Evolutionary conservation across 2,329 filamentous ascomycete species (phyloP), one percentile per base, ranked within the genome.

Genomic region (Coniochaeta prunicola): DNA sequence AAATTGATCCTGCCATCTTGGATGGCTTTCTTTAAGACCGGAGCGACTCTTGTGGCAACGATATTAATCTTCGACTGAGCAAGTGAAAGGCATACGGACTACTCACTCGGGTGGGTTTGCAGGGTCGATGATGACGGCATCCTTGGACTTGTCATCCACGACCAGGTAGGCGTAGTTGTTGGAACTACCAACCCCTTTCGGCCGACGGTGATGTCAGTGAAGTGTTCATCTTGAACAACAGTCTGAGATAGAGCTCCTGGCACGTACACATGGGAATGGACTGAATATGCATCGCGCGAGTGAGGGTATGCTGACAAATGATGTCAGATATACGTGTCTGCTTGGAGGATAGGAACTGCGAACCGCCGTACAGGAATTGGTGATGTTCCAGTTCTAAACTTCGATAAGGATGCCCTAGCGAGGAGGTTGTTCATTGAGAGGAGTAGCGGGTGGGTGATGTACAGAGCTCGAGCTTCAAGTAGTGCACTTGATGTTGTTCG

Each of bases 91-190:
- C 53, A 54, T 45, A 9, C 17, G 9, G 17, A 26, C 36, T 19
- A 68, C 85, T 66, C 75, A 92, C 90, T 93, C 90, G 12, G 85
- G 80, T 42, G 90, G 87, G 68, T 91, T 84, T 10, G 90, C 90
- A 53, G 90, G 90, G 71, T 94, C 90, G 65, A 94, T 86, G 65
- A 94, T 87, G 59, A 89, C 80, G 56, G 87, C 86, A 73, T 92
- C 89, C 71, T 89, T 87, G 65, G 88, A 88, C 71, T 88, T 88
- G 68, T 93, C 84, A 67, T 92, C 89, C 61, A 90, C 77, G 50
- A 94, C 85, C 34, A 94, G 81, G 71, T 94, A 94, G 68, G 90
- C 89, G 74, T 93, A 94, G 77, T 94, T 94, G 75, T 94, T 87
- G 69, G 85, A 82, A 68, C 74, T 86, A 57, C 89, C 90, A 76